Evolutionary conservation across 805 yeast genomes (phyloP), one percentile per base, ranked within the genome.

Genomic region (Scheffersomyces stipitis): DNA sequence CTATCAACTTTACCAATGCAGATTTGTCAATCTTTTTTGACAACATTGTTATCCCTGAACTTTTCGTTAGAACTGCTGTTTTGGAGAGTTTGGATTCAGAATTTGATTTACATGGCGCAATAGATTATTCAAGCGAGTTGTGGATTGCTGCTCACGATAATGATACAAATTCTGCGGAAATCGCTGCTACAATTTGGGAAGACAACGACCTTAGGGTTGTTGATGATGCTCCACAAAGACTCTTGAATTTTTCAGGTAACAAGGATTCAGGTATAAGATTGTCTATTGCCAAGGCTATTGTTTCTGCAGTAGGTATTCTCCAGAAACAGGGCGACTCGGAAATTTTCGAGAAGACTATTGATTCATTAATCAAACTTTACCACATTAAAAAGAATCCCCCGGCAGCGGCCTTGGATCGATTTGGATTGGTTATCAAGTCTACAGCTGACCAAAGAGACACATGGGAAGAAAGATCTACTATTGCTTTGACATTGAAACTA

Each of bases 81-180:
- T 69, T 93, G 44, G 97, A 93, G 56, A 83, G 83, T 6, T 56
- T 91, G 20, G 97, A 91, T 58, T 78, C 88, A 34, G 97, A 93
- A 53, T 86, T 84, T 49, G 81, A 77, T 38, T 66, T 84, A 35
- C 69, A 76, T 2, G 64, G 70, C 3, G 70, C 66, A 26, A 47
- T 69, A 45, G 58, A 60, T 2, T 78, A 71, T 52, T 72, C 81
- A 2, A 76, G 76, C 38, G 95, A 90, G 56, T 62, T 93, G 15
- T 90, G 86, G 80, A 80, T 93, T 40, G 74, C 86, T 16, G 71
- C 76, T 41, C 88, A 83, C 55, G 96, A 89, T 55, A 81, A 79
- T 31, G 88, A 82, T 33, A 73, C 72, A 13, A 56, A 68, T 8
- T 79, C 79, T 41, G 71, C 81, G 4, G 82, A 78, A 17, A 51